These are phyloP conservation scores for Dioscorea dumetorum DNA, from an alignment of 106 monocot genomes.

Conservation along the genomic window DNA sequence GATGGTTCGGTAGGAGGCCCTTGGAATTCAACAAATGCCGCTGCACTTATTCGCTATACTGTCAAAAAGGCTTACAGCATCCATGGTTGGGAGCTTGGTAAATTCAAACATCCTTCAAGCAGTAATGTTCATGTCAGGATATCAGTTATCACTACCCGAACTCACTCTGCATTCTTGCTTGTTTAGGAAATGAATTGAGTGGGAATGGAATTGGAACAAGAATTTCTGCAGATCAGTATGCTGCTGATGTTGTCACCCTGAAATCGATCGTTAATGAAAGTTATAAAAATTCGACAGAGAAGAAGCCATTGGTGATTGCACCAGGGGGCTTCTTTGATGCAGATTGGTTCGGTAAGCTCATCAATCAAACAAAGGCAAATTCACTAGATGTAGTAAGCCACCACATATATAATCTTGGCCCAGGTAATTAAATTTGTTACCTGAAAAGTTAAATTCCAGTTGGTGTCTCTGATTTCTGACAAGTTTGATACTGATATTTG, in stretches of 20 bases:
- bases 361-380: slow-evolving; percentile 54
- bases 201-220: slow-evolving; percentile 67
- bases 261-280: slow-evolving; percentile 45
- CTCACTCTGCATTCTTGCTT: not conserved
- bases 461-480: too few relatives aligned
- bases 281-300: slow-evolving; percentile 23
- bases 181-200: slow-evolving; percentile 88
- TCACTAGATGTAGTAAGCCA: slow-evolving; percentile 78
- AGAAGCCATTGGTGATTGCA: slow-evolving; percentile 66
- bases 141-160: too few relatives aligned
- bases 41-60: slow-evolving; percentile 63
- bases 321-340: slow-evolving; percentile 83
- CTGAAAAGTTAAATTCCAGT: too few relatives aligned
- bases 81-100: slow-evolving; percentile 94
- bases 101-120: not conserved
- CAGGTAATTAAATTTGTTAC: slow-evolving; percentile 34
- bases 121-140: too few relatives aligned
- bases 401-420: slow-evolving; percentile 92
- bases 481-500: too few relatives aligned
- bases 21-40: slow-evolving; percentile 86
- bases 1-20: slow-evolving; percentile 79
- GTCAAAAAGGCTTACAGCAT: slow-evolving; percentile 61
- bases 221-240: slow-evolving; percentile 59
- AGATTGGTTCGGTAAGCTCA: slow-evolving; percentile 53
- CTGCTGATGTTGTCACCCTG: slow-evolving; percentile 55